A percentile compares a stretch with the other conserved stretches of the same genome.
Evolutionary conservation across 2,329 filamentous ascomycete genomes (phyloP).

Genomic region (Anthostomella pinea): DNA sequence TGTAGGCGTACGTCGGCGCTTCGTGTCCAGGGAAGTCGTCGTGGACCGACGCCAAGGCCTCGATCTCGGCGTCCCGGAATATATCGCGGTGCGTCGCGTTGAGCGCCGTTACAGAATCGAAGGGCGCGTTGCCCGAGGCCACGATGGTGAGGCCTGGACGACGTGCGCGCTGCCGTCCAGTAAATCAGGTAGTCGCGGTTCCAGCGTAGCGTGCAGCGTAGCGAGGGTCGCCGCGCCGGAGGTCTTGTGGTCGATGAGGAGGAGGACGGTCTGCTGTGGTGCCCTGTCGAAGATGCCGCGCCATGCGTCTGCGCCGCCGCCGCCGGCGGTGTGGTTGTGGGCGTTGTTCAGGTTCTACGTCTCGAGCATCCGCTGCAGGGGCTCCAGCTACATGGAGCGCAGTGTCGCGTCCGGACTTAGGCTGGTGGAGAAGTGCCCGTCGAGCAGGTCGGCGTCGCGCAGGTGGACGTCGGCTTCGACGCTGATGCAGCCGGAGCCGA

Average conservation of each 20-base stretch:
- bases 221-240: slow-evolving; percentile 22
- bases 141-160: slow-evolving; percentile 26
- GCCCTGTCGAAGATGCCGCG: too few species aligned
- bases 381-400: slow-evolving; percentile 23
- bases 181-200: slow-evolving; percentile 28
- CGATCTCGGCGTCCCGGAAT: slow-evolving; percentile 28
- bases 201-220: slow-evolving; percentile 25
- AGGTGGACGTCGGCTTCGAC: slow-evolving; percentile 29
- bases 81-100: slow-evolving; percentile 26
- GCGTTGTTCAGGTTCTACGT: too few species aligned
- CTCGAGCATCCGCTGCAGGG: slow-evolving; percentile 25
- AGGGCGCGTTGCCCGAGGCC: slow-evolving; percentile 26
- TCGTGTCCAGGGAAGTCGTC: too few species aligned
- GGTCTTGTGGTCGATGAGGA: slow-evolving; percentile 31
- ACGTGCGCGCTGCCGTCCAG: slow-evolving; percentile 22
- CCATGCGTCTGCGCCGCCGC: slow-evolving; percentile 21
- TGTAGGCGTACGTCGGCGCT: slow-evolving; percentile 18
- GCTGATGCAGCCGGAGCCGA: slow-evolving; percentile 27
- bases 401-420: slow-evolving; percentile 27
- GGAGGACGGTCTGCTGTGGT: slow-evolving; percentile 21
- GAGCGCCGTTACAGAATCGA: slow-evolving; percentile 23
- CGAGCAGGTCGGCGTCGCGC: slow-evolving; percentile 19
- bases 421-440: slow-evolving; percentile 24
- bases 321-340: slow-evolving; percentile 30
- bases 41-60: too few species aligned